Evolutionary conservation across 441 rosid species (phyloP).

Genomic region (Adansonia madagascariensis): DNA sequence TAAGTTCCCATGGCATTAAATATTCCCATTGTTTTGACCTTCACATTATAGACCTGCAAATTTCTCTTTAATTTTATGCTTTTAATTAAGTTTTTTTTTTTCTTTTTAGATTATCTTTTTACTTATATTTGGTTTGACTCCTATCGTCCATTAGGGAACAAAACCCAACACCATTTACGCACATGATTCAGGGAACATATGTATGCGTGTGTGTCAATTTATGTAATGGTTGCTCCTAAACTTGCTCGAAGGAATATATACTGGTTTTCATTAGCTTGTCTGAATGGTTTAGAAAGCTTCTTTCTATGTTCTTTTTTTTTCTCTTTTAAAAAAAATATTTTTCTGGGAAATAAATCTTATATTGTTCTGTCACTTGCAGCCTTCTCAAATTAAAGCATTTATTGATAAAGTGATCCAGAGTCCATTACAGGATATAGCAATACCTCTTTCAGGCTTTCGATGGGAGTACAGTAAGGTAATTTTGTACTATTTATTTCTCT

Average conservation of each 20-base stretch:
- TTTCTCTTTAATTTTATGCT: conserved; percentile 19
- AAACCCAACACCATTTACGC: neutral
- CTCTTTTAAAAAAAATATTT: neutral
- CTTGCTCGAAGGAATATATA: neutral
- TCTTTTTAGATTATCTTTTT: neutral
- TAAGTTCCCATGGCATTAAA: conserved; percentile 9
- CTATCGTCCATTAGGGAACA: neutral
- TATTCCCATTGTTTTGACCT: neutral
- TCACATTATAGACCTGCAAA: neutral
- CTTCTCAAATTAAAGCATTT: conserved; percentile 84
- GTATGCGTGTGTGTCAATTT: neutral
- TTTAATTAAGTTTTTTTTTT: neutral
- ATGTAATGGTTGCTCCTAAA: neutral
- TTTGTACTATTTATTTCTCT: conserved; percentile 11
- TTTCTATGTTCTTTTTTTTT: neutral
- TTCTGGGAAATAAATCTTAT: conserved; percentile 21
- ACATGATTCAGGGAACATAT: neutral
- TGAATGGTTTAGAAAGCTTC: conserved; percentile 12
- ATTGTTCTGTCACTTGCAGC: conserved; percentile 54
- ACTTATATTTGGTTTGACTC: neutral
- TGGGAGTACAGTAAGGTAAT: conserved; percentile 96
- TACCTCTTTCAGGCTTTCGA: conserved; percentile 94
- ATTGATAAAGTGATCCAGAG: conserved; percentile 96
- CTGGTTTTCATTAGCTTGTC: neutral
- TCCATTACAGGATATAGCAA: conserved; percentile 94